Evolutionary conservation across 495 filamentous ascomycete genomes (phyloP).

Genomic region (Talaromyces proteolyticus): DNA sequence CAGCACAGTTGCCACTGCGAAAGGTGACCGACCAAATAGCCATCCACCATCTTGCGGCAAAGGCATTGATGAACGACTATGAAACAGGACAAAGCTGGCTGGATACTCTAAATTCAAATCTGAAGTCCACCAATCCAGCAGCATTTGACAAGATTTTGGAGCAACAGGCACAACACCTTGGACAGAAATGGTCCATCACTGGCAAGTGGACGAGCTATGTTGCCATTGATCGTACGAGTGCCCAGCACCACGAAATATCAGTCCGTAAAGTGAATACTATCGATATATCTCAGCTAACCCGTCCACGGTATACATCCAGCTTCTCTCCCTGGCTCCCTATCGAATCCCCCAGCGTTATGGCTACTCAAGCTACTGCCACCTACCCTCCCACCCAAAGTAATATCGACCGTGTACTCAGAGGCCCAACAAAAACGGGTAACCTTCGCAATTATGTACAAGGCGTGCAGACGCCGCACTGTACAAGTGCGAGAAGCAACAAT

Average conservation of each 20-base stretch:
- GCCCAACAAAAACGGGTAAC: too few relatives aligned
- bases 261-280: not conserved
- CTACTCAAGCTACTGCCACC: not conserved
- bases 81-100: conserved; percentile 15
- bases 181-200: conserved; percentile 8
- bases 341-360: not conserved
- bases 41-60: conserved; percentile 16
- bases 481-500: too few relatives aligned
- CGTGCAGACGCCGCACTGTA: too few relatives aligned
- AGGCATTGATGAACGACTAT: conserved; percentile 13
- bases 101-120: conserved; percentile 2
- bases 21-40: not conserved
- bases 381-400: too few relatives aligned
- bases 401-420: too few relatives aligned
- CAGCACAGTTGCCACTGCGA: conserved; percentile 4
- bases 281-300: not conserved
- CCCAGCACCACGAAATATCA: conserved; percentile 2
- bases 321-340: not conserved
- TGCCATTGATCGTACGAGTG: conserved; percentile 5
- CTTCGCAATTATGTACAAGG: too few relatives aligned
- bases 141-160: conserved; percentile 4
- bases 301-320: not conserved
- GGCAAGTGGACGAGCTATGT: conserved; percentile 12
- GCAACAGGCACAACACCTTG: conserved; percentile 6
- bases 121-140: conserved; percentile 4